Evolutionary conservation across 441 rosid genomes (phyloP), one percentile per base, ranked within the genome.

Genomic region (Bruguiera hainesii): DNA sequence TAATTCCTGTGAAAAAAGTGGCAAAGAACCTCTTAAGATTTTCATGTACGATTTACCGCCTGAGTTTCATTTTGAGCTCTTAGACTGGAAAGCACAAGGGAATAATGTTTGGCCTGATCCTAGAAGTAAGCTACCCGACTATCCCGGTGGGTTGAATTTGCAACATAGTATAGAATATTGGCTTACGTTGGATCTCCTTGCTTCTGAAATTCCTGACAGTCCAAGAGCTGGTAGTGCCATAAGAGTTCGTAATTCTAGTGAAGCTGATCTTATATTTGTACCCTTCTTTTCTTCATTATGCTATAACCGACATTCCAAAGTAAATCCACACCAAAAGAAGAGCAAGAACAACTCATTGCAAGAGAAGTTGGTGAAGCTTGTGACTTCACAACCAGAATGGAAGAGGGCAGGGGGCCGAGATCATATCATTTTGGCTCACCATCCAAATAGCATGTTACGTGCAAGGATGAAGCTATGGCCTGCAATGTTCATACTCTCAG

Each of bases 161-260:
- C 98, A 94, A 19, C 98, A 94, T 55, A 94, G 99, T 65, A 81
- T 91, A 11, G 99, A 91, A 68, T 91, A 89, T 76, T 94, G 99
- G 99, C 86, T 94, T 19, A 89, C 97, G 0, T 69, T 91, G 74
- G 97, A 91, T 78, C 84, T 91, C 11, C 94, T 91, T 53, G 88
- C 89, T 9, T 88, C 94, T 0, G 94, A 88, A 61, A 57, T 71
- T 60, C 76, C 86, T 19, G 76, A 73, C 13, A 68, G 78, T 13
- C 80, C 81, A 0, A 78, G 82, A 0, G 76, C 75, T 62, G 64
- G 72, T 49, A 78, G 83, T 63, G 98, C 88, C 1, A 74, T 81
- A 16, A 81, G 97, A 46, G 97, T 94, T 42, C 78, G 33, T 59
- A 89, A 91, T 70, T 86, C 98, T 1, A 87, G 77, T 65, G 89